Evolutionary conservation across 2,329 filamentous ascomycete genomes (phyloP), one percentile per base, ranked within the genome.

Genomic region (Fusarium proliferatum): DNA sequence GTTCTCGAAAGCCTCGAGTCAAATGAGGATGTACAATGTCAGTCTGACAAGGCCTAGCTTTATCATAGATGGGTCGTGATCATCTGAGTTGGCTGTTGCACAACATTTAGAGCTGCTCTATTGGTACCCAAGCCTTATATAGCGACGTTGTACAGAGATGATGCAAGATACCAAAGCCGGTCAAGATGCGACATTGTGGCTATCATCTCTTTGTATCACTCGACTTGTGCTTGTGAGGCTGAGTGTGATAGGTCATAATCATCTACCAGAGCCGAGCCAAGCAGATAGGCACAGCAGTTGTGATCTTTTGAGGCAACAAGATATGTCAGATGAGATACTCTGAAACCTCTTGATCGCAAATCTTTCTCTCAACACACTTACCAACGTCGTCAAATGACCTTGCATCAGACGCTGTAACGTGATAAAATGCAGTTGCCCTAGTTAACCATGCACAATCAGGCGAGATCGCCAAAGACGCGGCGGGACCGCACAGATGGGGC

Each of bases 401-500:
- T 49, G 49, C 51, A 48, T 56, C 52, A 41, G 43, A 52, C 39
- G 39, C 53, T 60, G 71, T 74, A 69, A 67, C 64, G 68, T 73
- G 69, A 67, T 64, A 58, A 62, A 68, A 67, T 67, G 66, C 64
- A 52, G 72, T 74, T 76, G 67, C 62, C 71, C 68, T 73, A 49
- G 21, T 16, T 33, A 66, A 68, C 67, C 49, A 70, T 77, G 71
- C 71, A 77, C 60, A 74, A 71, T 67, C 76, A 75, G 71, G 67
- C 70, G 62, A 77, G 76, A 77, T 77, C 76, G 77, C 59, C 69
- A 77, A 68, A 72, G 55, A 68, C 53, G 65, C 63, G 56, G 60
- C 67, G 72, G 62, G 67, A 41, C 67, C 49, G 67, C 74, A 77
- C 76, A 74, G 76, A 77, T 71, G 74, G 76, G 67, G 76, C 74